Evolutionary conservation across 495 filamentous ascomycete species (phyloP).

Genomic region (Xylona heveae): DNA sequence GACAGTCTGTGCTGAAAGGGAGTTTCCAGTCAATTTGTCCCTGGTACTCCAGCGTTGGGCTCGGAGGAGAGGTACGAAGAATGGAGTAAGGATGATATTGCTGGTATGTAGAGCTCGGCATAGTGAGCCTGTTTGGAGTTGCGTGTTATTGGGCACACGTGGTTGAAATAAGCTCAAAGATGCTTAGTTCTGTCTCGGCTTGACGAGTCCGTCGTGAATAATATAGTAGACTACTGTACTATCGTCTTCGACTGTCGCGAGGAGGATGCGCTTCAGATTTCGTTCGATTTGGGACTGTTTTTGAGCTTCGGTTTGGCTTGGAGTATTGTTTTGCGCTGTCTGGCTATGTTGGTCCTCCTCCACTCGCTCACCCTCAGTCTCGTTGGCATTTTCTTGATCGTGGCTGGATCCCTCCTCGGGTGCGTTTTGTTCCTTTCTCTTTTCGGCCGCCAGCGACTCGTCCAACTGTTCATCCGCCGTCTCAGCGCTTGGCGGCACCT

Average conservation of each 20-base stretch:
- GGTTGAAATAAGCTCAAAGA: too few relatives aligned
- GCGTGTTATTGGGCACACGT: too few relatives aligned
- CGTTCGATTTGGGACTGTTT: slow-evolving; percentile 2
- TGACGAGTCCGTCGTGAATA: slow-evolving; percentile 86
- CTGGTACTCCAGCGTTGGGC: too few relatives aligned
- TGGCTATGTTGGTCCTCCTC: too few relatives aligned
- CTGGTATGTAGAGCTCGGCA: too few relatives aligned
- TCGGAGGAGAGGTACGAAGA: too few relatives aligned
- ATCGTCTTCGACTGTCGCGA: slow-evolving; percentile 72
- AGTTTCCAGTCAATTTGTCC: too few relatives aligned
- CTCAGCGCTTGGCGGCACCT: slow-evolving; percentile 18
- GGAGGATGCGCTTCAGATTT: slow-evolving; percentile 44
- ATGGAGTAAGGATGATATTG: too few relatives aligned
- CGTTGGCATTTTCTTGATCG: slow-evolving; percentile 16
- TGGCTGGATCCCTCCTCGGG: slow-evolving; percentile 14
- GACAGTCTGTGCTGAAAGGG: too few relatives aligned
- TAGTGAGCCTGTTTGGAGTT: too few relatives aligned
- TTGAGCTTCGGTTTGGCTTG: too few relatives aligned
- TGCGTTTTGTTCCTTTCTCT: slow-evolving; percentile 22
- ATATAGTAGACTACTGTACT: slow-evolving; percentile 92
- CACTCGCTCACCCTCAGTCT: slow-evolving; percentile 10
- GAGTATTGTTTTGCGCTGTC: too few relatives aligned
- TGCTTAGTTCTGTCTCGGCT: slow-evolving; percentile 75
- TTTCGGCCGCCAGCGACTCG: slow-evolving; percentile 13
- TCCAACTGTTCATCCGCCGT: slow-evolving; percentile 10